Evolutionary conservation across 768 basidiomycete genomes (phyloP).

Genomic region (Termitomyces sp.): DNA sequence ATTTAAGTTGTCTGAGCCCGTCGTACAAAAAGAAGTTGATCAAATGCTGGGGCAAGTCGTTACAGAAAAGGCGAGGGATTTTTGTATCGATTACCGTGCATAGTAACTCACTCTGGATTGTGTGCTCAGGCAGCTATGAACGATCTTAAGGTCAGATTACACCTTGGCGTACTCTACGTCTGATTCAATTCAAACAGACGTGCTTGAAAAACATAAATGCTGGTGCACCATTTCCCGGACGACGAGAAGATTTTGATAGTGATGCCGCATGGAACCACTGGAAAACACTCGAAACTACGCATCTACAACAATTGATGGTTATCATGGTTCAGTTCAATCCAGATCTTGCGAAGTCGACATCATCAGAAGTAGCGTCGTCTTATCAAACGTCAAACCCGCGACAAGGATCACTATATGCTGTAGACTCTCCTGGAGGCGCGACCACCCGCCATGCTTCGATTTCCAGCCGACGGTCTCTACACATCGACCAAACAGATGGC

Average conservation of each 20-base stretch:
- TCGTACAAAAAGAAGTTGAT: slow-evolving; percentile 71
- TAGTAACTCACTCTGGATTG: neutral
- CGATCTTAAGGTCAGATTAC: slow-evolving; percentile 68
- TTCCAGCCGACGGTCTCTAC: slow-evolving; percentile 62
- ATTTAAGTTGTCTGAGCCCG: slow-evolving; percentile 67
- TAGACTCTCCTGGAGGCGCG: slow-evolving; percentile 24
- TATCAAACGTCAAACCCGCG: slow-evolving; percentile 43
- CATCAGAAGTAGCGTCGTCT: slow-evolving; percentile 44
- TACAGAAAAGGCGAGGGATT: slow-evolving; percentile 60
- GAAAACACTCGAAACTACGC: slow-evolving; percentile 74
- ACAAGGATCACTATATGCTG: slow-evolving; percentile 53
- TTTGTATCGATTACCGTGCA: neutral
- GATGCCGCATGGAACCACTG: slow-evolving; percentile 83
- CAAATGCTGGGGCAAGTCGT: slow-evolving; percentile 53
- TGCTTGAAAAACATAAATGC: slow-evolving; percentile 90
- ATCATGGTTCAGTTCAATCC: slow-evolving; percentile 84
- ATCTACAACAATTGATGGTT: slow-evolving; percentile 85
- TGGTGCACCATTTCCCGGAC: slow-evolving; percentile 76
- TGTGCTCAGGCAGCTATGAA: slow-evolving; percentile 65
- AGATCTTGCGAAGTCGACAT: slow-evolving; percentile 74
- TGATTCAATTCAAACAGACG: slow-evolving; percentile 40
- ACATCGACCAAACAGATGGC: slow-evolving; percentile 32
- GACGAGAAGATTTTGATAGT: slow-evolving; percentile 79
- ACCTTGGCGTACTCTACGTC: slow-evolving; percentile 6
- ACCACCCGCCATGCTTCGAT: slow-evolving; percentile 54